Evolutionary conservation across 805 yeast species (phyloP).

Genomic region (Nakazawaea peltata): DNA sequence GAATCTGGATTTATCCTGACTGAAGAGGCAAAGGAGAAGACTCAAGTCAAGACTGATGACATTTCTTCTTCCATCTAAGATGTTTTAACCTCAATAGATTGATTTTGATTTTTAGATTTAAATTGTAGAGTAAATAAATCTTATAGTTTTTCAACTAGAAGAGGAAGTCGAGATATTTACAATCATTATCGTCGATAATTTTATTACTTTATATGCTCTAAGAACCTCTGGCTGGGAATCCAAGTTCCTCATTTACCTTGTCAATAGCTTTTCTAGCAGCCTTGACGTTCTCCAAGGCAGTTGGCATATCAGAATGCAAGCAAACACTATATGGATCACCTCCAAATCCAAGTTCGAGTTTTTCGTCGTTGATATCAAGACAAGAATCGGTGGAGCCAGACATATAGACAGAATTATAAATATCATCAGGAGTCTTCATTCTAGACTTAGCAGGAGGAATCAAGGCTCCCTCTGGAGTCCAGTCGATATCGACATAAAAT

Average conservation of each 20-base stretch:
- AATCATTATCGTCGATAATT: too few relatives aligned
- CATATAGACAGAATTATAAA: slow-evolving; percentile 18
- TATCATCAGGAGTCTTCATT: slow-evolving; percentile 23
- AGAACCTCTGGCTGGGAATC: slow-evolving; percentile 4
- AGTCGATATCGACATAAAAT: slow-evolving; percentile 27
- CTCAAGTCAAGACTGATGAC: slow-evolving; percentile 1
- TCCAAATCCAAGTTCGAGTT: slow-evolving; percentile 20
- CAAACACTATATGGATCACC: slow-evolving; percentile 24
- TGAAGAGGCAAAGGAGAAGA: too few relatives aligned
- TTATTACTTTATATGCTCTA: too few relatives aligned
- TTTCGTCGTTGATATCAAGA: slow-evolving; percentile 16
- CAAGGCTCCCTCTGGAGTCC: slow-evolving; percentile 22
- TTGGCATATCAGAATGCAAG: slow-evolving; percentile 30
- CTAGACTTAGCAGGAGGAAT: slow-evolving; percentile 21
- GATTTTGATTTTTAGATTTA: not conserved
- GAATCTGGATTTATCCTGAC: slow-evolving; percentile 5
- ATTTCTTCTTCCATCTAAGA: too few relatives aligned
- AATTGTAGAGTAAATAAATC: too few relatives aligned
- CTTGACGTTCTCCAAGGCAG: slow-evolving; percentile 24
- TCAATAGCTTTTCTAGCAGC: slow-evolving; percentile 24
- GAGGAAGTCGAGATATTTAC: too few relatives aligned
- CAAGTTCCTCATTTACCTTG: slow-evolving; percentile 14
- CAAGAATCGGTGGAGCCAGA: slow-evolving; percentile 21
- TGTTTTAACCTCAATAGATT: too few relatives aligned
- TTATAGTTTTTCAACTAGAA: too few relatives aligned